Evolutionary conservation across 176 grass and related monocot genomes (phyloP).

Genomic region (Zizania latifolia): DNA sequence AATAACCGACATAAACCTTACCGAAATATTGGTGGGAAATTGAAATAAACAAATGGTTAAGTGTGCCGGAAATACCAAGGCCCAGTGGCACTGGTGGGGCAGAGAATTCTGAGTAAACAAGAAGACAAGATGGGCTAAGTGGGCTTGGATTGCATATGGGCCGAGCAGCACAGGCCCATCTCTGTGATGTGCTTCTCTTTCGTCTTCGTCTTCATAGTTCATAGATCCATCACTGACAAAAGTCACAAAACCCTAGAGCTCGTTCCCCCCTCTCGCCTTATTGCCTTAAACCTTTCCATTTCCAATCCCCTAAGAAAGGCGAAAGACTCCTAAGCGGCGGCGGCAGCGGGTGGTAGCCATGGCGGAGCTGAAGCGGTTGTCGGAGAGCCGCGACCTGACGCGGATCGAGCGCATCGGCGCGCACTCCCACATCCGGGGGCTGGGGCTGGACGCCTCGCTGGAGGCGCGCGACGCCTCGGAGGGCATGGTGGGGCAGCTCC

Average conservation of each 20-base stretch:
- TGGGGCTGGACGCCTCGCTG: slow-evolving; percentile 75
- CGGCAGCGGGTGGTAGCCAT: no score
- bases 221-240: neutral
- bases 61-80: no score
- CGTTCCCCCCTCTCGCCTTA: slow-evolving; percentile 6
- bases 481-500: slow-evolving; percentile 95
- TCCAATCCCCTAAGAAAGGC: neutral
- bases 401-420: slow-evolving; percentile 92
- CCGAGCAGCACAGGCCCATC: no score
- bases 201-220: slow-evolving; percentile 4
- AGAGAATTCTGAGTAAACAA: no score
- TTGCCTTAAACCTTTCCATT: slow-evolving; percentile 32
- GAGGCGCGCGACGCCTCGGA: slow-evolving; percentile 82
- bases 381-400: neutral
- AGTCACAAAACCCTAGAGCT: slow-evolving; percentile 34
- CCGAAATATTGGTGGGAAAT: no score
- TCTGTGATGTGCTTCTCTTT: no score
- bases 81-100: no score
- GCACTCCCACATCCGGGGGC: slow-evolving; percentile 96
- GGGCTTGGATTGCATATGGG: no score
- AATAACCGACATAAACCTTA: no score
- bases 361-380: no score
- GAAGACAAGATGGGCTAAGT: no score
- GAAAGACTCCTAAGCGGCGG: neutral
- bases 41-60: no score